A percentile compares a stretch with the other conserved stretches of the same genome.
phyloP scores from a whole-genome alignment of 805 yeast genomes.

The Candida tallmaniae region DNA sequence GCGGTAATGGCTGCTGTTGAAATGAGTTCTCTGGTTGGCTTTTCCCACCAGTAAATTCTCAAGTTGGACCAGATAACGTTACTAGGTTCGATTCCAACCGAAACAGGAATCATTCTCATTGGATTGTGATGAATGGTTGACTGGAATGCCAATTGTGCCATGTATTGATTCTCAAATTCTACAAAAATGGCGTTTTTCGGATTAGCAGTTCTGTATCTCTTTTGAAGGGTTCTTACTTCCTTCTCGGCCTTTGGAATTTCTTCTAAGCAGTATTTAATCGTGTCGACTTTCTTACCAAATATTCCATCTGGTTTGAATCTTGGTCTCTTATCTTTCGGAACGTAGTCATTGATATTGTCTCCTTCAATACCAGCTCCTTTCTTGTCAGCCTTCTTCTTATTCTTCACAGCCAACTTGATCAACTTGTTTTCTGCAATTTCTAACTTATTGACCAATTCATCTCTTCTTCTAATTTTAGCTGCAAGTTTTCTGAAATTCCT shows the following conservation, averaged over 20 bases:
- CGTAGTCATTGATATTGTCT: conserved; percentile 50
- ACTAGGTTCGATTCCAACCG: conserved; percentile 57
- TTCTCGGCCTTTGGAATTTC: conserved; percentile 52
- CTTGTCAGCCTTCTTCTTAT: conserved; percentile 59
- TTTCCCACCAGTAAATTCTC: conserved; percentile 80
- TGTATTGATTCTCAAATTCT: conserved; percentile 71
- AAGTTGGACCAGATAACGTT: conserved; percentile 69
- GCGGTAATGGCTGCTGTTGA: conserved; percentile 54
- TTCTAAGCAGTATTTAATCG: conserved; percentile 53
- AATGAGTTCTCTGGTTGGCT: conserved; percentile 47
- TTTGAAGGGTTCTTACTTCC: conserved; percentile 55
- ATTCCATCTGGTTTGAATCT: conserved; percentile 44
- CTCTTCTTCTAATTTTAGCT: conserved; percentile 55
- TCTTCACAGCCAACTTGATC: conserved; percentile 60
- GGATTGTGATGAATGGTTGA: conserved; percentile 62
- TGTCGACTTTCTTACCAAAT: conserved; percentile 51
- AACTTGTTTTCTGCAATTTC: conserved; percentile 64
- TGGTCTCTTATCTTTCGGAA: conserved; percentile 70
- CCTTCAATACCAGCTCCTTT: conserved; percentile 47
- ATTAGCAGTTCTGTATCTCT: conserved; percentile 38
- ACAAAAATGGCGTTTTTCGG: conserved; percentile 81
- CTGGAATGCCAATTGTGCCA: conserved; percentile 71
- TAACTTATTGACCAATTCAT: conserved; percentile 51
- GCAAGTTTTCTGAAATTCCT: conserved; percentile 57
- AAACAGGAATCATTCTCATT: conserved; percentile 54